Evolutionary conservation across 352 stramenopile genomes (phyloP), one percentile per base, ranked within the genome.

Genomic region (Phytophthora europaea): DNA sequence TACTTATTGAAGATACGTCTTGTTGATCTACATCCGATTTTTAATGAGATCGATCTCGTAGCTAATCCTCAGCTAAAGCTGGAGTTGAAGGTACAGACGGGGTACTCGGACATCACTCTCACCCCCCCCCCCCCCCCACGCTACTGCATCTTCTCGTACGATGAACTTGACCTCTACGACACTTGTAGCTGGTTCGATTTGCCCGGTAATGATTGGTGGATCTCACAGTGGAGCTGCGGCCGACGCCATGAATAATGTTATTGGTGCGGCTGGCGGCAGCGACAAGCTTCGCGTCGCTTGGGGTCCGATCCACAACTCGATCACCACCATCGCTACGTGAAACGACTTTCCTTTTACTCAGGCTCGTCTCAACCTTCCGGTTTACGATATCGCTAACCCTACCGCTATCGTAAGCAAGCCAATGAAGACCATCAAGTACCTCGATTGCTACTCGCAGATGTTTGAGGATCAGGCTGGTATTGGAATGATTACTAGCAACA

Each of bases 381-480:
- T 74, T 47, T 82, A 82, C 54, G 74, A 81, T 72, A 26, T 76
- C 8, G 47, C 55, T 48, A 65, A 71, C 67, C 69, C 73, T 34
- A 54, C 34, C 22, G 8, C 54, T 33, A 62, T 79, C 13, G 65
- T 79, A 28, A 38, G 18, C 15, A 80, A 77, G 33, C 72, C 72
- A 40, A 53, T 79, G 22, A 79, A 76, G 28, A 72, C 45, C 15
- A 47, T 72, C 57, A 54, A 50, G 10, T 79, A 73, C 38, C 28
- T 76, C 1, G 67, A 76, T 61, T 69, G 36, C 23, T 79, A 69
- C 52, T 54, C 56, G 3, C 66, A 79, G 38, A 73, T 76, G 28
- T 70, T 79, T 23, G 63, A 51, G 8, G n/a, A 62, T 20, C 45
- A 56, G 48, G 72, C 66, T 60, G 72, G 72, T 59, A 56, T 47